A percentile compares a stretch with the other conserved stretches of the same genome.
phyloP scores from a whole-genome alignment of 108 stramenopile species.

The Pseudonitzschia multistriata region DNA sequence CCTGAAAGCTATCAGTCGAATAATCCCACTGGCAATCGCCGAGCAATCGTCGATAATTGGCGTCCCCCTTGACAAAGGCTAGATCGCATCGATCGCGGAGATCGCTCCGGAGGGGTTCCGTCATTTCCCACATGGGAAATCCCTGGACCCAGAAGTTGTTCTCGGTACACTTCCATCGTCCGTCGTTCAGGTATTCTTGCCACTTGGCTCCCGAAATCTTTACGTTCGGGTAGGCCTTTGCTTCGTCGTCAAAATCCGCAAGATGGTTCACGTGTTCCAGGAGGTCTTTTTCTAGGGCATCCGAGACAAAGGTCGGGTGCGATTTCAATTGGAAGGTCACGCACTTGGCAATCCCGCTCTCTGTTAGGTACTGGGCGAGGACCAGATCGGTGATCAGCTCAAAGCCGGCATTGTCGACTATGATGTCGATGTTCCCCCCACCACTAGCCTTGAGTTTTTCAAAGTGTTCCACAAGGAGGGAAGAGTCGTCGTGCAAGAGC shows the following conservation, averaged over 20 bases:
- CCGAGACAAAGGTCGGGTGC: conserved; percentile 96
- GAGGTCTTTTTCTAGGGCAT: conserved; percentile 91
- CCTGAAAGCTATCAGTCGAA: conserved; percentile 75
- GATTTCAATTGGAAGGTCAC: conserved; percentile 93
- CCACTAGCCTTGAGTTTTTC: conserved; percentile 55
- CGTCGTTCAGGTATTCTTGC: conserved; percentile 63
- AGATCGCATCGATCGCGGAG: conserved; percentile 67
- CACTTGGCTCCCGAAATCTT: conserved; percentile 76
- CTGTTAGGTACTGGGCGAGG: conserved; percentile 85
- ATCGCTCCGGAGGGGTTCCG: conserved; percentile 59
- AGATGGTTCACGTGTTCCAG: conserved; percentile 77
- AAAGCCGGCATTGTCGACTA: conserved; percentile 97
- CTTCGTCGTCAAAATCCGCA: conserved; percentile 44
- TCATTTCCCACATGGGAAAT: conserved; percentile 92
- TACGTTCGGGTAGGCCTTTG: conserved; percentile 49
- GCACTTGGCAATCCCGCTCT: conserved; percentile 66
- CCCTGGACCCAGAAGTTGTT: conserved; percentile 94
- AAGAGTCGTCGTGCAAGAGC: conserved; percentile 88
- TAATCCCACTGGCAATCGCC: conserved; percentile 90
- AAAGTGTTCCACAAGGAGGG: conserved; percentile 54
- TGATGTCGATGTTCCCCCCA: conserved; percentile 86
- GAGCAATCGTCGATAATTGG: conserved; percentile 92
- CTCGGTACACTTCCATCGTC: conserved; percentile 85
- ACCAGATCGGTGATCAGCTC: conserved; percentile 93
- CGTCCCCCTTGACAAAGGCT: conserved; percentile 96